Evolutionary conservation across 129 eudicot species (phyloP).

Genomic region (Heracleum sosnowskyi): DNA sequence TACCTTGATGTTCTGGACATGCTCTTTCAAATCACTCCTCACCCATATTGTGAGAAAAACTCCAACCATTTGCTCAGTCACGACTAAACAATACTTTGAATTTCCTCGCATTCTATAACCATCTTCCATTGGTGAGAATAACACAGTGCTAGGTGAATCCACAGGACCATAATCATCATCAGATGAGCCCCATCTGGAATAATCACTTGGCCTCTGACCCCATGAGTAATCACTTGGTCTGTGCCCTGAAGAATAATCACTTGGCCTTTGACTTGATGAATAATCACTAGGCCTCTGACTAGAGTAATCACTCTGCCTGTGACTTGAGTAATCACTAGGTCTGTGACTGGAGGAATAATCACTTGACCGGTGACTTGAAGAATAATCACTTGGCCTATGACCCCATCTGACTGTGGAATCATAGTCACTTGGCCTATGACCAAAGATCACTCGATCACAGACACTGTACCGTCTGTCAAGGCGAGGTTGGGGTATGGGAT

Average conservation of each 20-base stretch:
- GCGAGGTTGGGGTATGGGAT: slow-evolving; percentile 48
- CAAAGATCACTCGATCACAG: slow-evolving; percentile 84
- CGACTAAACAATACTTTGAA: slow-evolving; percentile 65
- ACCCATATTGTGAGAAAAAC: slow-evolving; percentile 88
- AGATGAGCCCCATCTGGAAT: slow-evolving; percentile 80
- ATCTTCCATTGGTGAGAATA: slow-evolving; percentile 60
- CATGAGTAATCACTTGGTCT: slow-evolving; percentile 63
- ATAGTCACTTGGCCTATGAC: slow-evolving; percentile 68
- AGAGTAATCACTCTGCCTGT: slow-evolving; percentile 33
- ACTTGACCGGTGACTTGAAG: slow-evolving; percentile 52
- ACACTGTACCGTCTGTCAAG: slow-evolving; percentile 88
- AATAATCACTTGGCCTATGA: slow-evolving; percentile 59
- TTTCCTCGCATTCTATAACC: slow-evolving; percentile 34
- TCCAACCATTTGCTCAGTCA: slow-evolving; percentile 97
- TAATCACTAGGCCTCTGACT: slow-evolving; percentile 35
- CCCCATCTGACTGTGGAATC: slow-evolving; percentile 45
- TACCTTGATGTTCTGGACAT: slow-evolving; percentile 70
- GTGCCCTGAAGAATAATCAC: slow-evolving; percentile 68
- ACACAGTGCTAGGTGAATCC: slow-evolving; percentile 60
- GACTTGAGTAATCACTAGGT: slow-evolving; percentile 16
- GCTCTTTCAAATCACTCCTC: slow-evolving; percentile 69
- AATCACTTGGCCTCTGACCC: slow-evolving; percentile 78
- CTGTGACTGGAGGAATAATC: slow-evolving; percentile 52
- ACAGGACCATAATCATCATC: slow-evolving; percentile 81
- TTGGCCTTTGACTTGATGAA: slow-evolving; percentile 47